Evolutionary conservation across 495 filamentous ascomycete species (phyloP).

Genomic region (Rhizodiscina lignyota): DNA sequence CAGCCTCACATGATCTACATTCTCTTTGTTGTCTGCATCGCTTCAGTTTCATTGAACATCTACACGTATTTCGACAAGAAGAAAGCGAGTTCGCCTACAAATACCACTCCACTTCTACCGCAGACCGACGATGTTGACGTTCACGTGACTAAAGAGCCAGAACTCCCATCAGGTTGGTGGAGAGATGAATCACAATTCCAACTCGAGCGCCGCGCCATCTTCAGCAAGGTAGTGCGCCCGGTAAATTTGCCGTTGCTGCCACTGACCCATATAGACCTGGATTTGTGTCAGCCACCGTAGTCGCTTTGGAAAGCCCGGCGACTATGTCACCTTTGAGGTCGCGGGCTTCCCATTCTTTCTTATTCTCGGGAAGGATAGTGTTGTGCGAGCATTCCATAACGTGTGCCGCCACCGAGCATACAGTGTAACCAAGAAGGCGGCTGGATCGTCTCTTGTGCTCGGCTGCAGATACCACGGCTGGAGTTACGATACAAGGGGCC

Average conservation of each 20-base stretch:
- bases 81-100: too few relatives aligned
- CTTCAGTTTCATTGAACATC: too few relatives aligned
- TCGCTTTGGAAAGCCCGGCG: conserved; percentile 12
- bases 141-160: too few relatives aligned
- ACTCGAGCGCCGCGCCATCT: conserved; percentile 12
- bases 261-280: conserved; percentile 8
- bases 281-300: conserved; percentile 7
- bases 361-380: conserved; percentile 11
- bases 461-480: conserved; percentile 16
- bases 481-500: conserved; percentile 11
- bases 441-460: conserved; percentile 10
- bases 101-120: too few relatives aligned
- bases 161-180: too few relatives aligned
- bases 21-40: too few relatives aligned
- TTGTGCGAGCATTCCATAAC: conserved; percentile 13
- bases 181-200: conserved; percentile 7
- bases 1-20: too few relatives aligned
- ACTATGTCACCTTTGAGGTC: conserved; percentile 10
- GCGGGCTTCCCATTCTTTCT: conserved; percentile 11
- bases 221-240: conserved; percentile 9
- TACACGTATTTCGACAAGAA: too few relatives aligned
- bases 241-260: not conserved
- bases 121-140: too few relatives aligned
- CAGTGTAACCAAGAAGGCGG: conserved; percentile 9
- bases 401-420: conserved; percentile 15